These are phyloP conservation scores for Coemansia umbellata DNA, from an alignment of 192 early-diverging fungal species.

Conservation along the genomic window DNA sequence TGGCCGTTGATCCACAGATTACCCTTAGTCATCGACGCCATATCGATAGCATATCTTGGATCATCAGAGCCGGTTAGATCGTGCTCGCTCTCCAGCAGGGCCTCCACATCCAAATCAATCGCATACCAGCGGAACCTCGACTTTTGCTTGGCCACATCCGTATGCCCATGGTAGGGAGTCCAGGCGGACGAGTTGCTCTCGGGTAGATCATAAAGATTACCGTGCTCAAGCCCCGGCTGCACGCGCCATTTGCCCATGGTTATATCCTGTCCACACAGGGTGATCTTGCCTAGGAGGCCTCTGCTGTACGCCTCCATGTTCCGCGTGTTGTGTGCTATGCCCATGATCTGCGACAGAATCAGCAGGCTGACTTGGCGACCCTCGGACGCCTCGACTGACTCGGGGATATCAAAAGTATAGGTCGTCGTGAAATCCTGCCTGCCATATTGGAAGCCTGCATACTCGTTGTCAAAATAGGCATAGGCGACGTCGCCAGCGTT, in stretches of 20 bases:
- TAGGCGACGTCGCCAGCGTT: conserved; percentile 39
- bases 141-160: background rate
- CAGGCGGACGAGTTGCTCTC: background rate
- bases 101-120: conserved; percentile 16
- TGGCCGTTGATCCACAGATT: conserved; percentile 42
- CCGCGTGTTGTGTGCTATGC: conserved; percentile 33
- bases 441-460: conserved; percentile 19
- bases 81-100: conserved; percentile 5
- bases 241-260: conserved; percentile 27
- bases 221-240: conserved; percentile 22
- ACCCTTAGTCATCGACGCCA: conserved; percentile 49
- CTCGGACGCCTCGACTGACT: background rate
- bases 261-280: conserved; percentile 32
- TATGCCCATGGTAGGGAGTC: background rate
- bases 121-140: conserved; percentile 23
- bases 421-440: conserved; percentile 19
- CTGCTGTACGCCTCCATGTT: conserved; percentile 40
- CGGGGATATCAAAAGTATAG: conserved; percentile 17
- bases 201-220: background rate
- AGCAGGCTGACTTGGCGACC: conserved; percentile 5
- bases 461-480: conserved; percentile 21
- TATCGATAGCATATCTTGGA: conserved; percentile 22
- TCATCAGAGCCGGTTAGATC: background rate
- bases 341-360: conserved; percentile 47
- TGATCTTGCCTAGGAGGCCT: conserved; percentile 30